Evolutionary conservation across 2,329 filamentous ascomycete species (phyloP), one percentile per base, ranked within the genome.

Genomic region (Ambrosiella cleistominuta): DNA sequence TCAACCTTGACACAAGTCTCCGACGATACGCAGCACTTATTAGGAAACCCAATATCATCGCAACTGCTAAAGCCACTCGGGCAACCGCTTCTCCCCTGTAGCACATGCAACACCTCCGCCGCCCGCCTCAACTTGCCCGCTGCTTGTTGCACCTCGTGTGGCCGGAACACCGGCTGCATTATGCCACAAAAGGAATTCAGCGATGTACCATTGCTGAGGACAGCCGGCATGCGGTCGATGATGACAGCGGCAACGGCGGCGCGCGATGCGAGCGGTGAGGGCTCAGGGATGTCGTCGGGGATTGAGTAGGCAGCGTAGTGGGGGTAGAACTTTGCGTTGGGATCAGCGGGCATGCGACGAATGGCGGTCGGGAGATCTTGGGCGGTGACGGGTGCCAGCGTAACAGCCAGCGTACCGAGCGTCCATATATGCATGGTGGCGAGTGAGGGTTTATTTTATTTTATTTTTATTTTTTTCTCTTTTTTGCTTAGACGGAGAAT

Each of bases 281-380:
- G 52, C n/a, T 12, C 38, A 12, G 52, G 15, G 17, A 42, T 17
- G 37, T 17, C n/a, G 19, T 13, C 19, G 7, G 52, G 12, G 39
- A 68, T 63, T 15, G 54, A 56, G 63, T 79, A 80, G 62, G 72
- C 74, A 63, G 75, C 82, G 67, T 88, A 84, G 50, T 86, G 77
- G 58, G 82, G 72, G 63, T 82, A 79, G 66, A 91, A 83, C 74
- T 88, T 93, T 66, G 87, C 83, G 61, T 79, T 79, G 54, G 80
- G 77, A 65, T 88, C 82, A 4, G 74, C 74, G 52, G 80, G 75
- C 79, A 90, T 86, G 66, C 89, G 89, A 66, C 78, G 79, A 57
- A 90, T 74, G 0, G 79, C 85, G 1, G 78, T 76, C 0, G 84
- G 84, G 5, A 69, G 63, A 36, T 68, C 67, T 38, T 70, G 70